phyloP scores from a whole-genome alignment of 1,284 basidiomycete species.

The Porogramme epimiltina region DNA sequence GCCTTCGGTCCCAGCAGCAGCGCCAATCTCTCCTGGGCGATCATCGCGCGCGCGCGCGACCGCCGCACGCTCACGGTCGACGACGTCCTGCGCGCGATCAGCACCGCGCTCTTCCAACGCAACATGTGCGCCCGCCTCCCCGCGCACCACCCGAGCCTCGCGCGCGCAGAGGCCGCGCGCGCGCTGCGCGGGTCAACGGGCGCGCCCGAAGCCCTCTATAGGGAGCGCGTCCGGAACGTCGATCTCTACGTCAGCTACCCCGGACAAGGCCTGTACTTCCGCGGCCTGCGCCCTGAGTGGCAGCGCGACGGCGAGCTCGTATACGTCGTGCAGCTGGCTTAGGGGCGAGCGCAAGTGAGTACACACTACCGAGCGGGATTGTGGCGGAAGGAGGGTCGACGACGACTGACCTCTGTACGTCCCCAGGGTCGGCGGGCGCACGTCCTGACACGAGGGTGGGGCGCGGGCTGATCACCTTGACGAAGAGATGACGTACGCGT shows the following conservation, averaged over 20 bases:
- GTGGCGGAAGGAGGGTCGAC: too few relatives aligned
- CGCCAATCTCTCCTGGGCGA: background rate
- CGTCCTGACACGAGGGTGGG: too few relatives aligned
- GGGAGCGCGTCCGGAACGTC: background rate
- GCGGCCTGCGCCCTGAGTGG: background rate
- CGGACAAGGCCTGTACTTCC: background rate
- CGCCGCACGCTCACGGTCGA: background rate
- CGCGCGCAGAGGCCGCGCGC: background rate
- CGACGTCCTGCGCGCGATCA: background rate
- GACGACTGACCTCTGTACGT: too few relatives aligned
- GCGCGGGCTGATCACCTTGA: too few relatives aligned
- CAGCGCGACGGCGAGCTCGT: background rate
- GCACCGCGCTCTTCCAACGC: background rate
- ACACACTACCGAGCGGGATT: too few relatives aligned
- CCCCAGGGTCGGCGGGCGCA: too few relatives aligned
- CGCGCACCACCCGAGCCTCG: background rate
- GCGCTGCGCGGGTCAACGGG: background rate
- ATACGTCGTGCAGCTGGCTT: background rate
- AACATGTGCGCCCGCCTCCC: background rate
- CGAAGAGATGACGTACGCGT: too few relatives aligned
- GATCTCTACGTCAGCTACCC: background rate
- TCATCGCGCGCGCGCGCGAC: background rate
- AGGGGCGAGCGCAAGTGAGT: too few relatives aligned
- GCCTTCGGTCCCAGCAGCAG: background rate
- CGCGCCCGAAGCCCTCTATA: background rate